These are phyloP conservation scores for Ilyonectria destructans DNA, from an alignment of 2,329 filamentous ascomycete species.

Conservation along the genomic window DNA sequence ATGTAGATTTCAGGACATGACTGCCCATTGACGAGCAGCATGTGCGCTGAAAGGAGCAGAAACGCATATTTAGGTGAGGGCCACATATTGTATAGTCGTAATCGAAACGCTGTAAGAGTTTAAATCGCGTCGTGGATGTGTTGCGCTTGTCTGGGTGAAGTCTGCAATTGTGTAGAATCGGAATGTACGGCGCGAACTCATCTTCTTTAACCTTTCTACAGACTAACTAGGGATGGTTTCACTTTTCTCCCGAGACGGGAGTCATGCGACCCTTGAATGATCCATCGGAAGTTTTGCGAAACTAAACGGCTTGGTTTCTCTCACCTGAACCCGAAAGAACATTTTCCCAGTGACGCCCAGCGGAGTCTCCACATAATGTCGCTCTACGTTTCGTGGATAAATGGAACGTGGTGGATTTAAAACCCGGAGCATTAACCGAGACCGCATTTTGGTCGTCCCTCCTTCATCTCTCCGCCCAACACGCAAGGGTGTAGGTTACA, in stretches of 20 bases:
- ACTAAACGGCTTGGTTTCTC: neutral
- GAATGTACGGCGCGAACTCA: neutral
- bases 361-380: neutral
- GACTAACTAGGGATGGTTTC: neutral
- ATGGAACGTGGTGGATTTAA: neutral
- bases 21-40: slow-evolving; percentile 31
- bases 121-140: neutral
- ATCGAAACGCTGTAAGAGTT: neutral
- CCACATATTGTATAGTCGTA: neutral
- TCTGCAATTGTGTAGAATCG: neutral
- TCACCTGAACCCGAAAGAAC: neutral
- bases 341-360: too few relatives aligned
- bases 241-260: neutral
- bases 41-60: slow-evolving; percentile 29
- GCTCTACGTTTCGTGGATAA: slow-evolving; percentile 7
- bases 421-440: neutral
- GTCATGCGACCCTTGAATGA: slow-evolving; percentile 2
- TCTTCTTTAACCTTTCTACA: neutral
- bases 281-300: neutral
- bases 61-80: slow-evolving; percentile 2
- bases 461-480: neutral
- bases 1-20: slow-evolving; percentile 62
- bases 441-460: slow-evolving; percentile 6
- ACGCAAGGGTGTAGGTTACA: neutral
- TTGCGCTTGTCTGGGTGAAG: neutral